phyloP scores from a whole-genome alignment of 148 eudicot species.

The Heliamphora exappendiculata region DNA sequence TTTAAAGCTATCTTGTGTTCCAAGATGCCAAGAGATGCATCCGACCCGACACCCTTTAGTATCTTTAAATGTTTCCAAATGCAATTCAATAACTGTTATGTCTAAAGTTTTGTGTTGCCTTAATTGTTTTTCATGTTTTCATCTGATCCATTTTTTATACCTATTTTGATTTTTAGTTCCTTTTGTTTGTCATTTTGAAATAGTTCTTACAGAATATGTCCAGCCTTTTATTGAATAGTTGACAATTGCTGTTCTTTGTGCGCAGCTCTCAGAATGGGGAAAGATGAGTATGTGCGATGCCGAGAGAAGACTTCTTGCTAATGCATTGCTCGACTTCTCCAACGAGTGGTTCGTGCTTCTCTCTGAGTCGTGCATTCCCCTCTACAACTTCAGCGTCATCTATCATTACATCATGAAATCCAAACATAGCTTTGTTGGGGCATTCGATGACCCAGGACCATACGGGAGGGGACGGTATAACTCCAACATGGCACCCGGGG shows the following conservation, averaged over 20 bases:
- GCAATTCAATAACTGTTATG: background rate
- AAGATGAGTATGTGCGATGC: constrained; percentile 89
- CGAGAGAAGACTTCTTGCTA: constrained; percentile 73
- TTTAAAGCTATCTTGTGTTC: background rate
- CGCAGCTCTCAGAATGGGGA: constrained; percentile 69
- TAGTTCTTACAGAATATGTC: background rate
- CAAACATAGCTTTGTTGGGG: constrained; percentile 59
- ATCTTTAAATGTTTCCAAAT: background rate
- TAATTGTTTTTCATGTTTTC: background rate
- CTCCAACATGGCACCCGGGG: constrained; percentile 61
- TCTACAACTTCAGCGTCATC: constrained; percentile 54
- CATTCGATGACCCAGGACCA: constrained; percentile 68
- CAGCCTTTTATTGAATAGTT: background rate
- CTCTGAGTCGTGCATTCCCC: constrained; percentile 78
- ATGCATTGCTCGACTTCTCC: constrained; percentile 70
- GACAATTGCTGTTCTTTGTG: background rate
- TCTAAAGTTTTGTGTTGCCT: background rate
- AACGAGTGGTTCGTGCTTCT: constrained; percentile 71
- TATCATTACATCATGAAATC: constrained; percentile 53
- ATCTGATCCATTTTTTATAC: background rate
- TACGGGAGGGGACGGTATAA: constrained; percentile 74
- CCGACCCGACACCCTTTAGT: background rate
- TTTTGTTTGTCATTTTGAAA: background rate
- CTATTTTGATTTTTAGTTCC: background rate
- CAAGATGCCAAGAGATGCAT: background rate